phyloP scores from a whole-genome alignment of 2,329 filamentous ascomycete genomes.

The Paracorniculantispora psalliotae region DNA sequence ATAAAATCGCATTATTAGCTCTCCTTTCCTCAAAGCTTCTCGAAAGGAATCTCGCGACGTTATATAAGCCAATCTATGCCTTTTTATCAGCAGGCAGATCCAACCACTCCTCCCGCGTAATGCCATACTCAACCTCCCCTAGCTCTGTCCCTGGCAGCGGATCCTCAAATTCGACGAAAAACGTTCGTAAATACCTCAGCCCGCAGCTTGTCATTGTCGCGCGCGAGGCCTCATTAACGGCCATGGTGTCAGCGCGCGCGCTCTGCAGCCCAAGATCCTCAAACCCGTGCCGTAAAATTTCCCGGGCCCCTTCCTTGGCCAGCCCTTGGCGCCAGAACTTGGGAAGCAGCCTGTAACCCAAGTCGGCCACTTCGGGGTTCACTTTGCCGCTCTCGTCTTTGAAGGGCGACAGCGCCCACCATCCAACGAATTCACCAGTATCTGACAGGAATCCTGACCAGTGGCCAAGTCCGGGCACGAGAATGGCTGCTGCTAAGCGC shows the following conservation, averaged over 20 bases:
- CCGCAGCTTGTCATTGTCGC: constrained; percentile 15
- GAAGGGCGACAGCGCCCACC: constrained; percentile 24
- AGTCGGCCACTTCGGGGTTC: constrained; percentile 15
- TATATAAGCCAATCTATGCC: neutral
- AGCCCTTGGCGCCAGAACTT: constrained; percentile 27
- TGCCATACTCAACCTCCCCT: constrained; percentile 24
- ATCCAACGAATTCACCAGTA: constrained; percentile 26
- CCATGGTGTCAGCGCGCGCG: constrained; percentile 27
- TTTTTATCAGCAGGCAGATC: neutral
- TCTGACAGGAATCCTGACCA: neutral
- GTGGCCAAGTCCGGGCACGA: neutral
- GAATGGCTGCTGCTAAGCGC: neutral
- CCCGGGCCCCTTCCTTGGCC: constrained; percentile 27
- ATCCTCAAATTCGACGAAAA: constrained; percentile 23
- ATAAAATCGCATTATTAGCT: too few species aligned
- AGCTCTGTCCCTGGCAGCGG: constrained; percentile 22
- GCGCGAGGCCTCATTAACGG: constrained; percentile 25
- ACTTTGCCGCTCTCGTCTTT: constrained; percentile 13
- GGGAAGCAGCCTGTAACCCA: constrained; percentile 24
- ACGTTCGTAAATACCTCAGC: constrained; percentile 17
- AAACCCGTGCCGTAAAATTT: constrained; percentile 25
- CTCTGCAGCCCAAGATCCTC: constrained; percentile 22
- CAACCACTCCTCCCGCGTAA: constrained; percentile 20
- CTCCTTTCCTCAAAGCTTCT: too few species aligned
- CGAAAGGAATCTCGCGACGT: too few species aligned